These are phyloP conservation scores for Fusarium buharicum DNA, from an alignment of 2,329 filamentous ascomycete genomes.

Conservation along the genomic window DNA sequence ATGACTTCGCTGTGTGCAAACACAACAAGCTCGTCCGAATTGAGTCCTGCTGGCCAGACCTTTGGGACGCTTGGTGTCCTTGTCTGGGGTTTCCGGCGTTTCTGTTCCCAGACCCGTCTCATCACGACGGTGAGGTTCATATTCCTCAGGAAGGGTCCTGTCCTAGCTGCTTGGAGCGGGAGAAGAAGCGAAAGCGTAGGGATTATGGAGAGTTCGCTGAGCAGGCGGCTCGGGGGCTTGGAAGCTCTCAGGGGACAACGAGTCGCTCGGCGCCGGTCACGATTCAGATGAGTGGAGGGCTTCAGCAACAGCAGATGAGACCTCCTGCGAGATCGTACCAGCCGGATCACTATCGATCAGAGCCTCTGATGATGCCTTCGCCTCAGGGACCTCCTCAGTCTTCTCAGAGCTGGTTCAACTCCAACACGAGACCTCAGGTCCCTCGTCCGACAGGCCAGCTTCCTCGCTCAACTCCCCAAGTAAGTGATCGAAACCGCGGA, in stretches of 20 bases:
- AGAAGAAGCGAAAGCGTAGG: background rate
- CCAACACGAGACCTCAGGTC: background rate
- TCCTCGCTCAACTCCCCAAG: background rate
- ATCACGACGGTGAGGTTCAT: background rate
- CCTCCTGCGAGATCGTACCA: conserved; percentile 2
- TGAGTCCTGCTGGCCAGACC: conserved; percentile 10
- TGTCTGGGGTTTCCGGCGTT: background rate
- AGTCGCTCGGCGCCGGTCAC: background rate
- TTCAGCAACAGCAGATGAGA: background rate
- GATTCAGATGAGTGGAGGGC: background rate
- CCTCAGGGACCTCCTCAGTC: background rate
- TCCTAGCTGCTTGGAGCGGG: background rate
- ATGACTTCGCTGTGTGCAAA: conserved; percentile 1
- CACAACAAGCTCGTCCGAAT: background rate
- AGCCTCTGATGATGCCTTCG: background rate
- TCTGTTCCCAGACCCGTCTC: background rate
- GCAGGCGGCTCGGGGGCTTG: background rate
- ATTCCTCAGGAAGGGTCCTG: background rate
- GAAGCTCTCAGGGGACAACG: background rate
- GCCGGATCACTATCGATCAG: background rate
- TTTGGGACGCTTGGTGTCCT: background rate
- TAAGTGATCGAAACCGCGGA: conserved; percentile 2
- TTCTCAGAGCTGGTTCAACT: background rate
- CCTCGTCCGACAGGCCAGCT: background rate
- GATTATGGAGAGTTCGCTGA: conserved; percentile 4